Evolutionary conservation across 1,284 basidiomycete genomes (phyloP).

Genomic region (Paramarasmius palmivorus): DNA sequence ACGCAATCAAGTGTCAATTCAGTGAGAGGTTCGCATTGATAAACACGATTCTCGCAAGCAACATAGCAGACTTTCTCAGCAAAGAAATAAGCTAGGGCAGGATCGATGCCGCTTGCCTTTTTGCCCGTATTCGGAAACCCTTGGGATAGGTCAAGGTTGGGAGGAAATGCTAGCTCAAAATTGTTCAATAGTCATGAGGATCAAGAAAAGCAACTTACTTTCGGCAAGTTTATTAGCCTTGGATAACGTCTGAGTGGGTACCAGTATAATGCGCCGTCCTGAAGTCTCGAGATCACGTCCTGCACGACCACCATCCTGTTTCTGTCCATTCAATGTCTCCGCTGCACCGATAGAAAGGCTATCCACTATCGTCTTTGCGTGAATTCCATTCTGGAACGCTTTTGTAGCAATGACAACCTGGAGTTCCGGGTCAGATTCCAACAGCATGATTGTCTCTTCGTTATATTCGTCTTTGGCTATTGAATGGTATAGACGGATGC

Average conservation of each 20-base stretch:
- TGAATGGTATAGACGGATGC: conserved; percentile 1
- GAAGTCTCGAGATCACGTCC: not conserved
- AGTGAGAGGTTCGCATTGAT: conserved; percentile 6
- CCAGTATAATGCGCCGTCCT: not conserved
- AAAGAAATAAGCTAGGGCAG: not conserved
- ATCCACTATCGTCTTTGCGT: not conserved
- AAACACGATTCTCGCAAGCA: conserved; percentile 3
- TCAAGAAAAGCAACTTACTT: not conserved
- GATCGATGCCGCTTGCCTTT: not conserved
- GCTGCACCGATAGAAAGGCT: not conserved
- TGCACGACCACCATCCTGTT: not conserved
- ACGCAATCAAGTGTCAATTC: conserved; percentile 3
- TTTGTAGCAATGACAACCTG: conserved; percentile 8
- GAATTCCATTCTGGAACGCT: not conserved
- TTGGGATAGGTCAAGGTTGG: not conserved
- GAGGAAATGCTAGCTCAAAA: not conserved
- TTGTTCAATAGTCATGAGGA: not conserved
- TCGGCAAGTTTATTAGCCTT: not conserved
- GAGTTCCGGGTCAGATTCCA: not conserved
- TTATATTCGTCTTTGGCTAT: not conserved
- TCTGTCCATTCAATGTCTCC: not conserved
- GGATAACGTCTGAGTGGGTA: not conserved
- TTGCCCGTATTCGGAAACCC: not conserved
- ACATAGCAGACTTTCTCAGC: not conserved
- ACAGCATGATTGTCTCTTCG: not conserved